Conservation (phyloP, 805 yeast species). For the Candida koratica region DNA sequence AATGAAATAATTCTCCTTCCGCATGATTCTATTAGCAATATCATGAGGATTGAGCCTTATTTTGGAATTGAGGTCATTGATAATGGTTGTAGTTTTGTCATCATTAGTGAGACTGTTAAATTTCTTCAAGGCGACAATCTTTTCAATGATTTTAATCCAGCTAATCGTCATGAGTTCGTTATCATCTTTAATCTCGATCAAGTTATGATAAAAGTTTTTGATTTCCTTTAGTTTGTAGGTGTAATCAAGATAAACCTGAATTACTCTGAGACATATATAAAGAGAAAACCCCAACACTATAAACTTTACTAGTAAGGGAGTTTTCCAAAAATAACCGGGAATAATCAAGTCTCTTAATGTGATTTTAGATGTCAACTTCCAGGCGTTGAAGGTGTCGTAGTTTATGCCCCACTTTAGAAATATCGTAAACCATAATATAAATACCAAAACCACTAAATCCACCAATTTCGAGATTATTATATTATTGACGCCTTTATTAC, state of each 20-base stretch:
- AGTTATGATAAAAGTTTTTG: slow-evolving; percentile 66
- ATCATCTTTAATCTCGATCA: slow-evolving; percentile 68
- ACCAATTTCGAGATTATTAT: slow-evolving; percentile 63
- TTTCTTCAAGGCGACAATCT: slow-evolving; percentile 69
- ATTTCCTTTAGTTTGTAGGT: slow-evolving; percentile 65
- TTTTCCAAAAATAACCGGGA: slow-evolving; percentile 43
- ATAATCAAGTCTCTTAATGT: slow-evolving; percentile 30
- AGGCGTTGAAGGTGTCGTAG: slow-evolving; percentile 33
- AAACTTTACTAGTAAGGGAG: slow-evolving; percentile 48
- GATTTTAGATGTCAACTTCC: slow-evolving; percentile 16
- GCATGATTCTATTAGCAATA: slow-evolving; percentile 92
- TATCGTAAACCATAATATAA: slow-evolving; percentile 74
- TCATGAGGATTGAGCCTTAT: slow-evolving; percentile 85
- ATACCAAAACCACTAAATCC: slow-evolving; percentile 70
- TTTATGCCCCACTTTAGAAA: slow-evolving; percentile 82
- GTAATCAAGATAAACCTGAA: slow-evolving; percentile 58
- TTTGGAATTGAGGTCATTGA: slow-evolving; percentile 60
- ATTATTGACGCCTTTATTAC: slow-evolving; percentile 80
- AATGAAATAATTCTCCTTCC: slow-evolving; percentile 90
- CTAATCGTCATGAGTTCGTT: slow-evolving; percentile 84
- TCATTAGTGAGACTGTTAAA: slow-evolving; percentile 63
- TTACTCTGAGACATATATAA: slow-evolving; percentile 48
- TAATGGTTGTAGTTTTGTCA: slow-evolving; percentile 12
- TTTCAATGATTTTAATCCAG: slow-evolving; percentile 82
- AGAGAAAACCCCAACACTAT: slow-evolving; percentile 58